Evolutionary conservation across 2,329 filamentous ascomycete genomes (phyloP).

Genomic region (Cadophora gregata): DNA sequence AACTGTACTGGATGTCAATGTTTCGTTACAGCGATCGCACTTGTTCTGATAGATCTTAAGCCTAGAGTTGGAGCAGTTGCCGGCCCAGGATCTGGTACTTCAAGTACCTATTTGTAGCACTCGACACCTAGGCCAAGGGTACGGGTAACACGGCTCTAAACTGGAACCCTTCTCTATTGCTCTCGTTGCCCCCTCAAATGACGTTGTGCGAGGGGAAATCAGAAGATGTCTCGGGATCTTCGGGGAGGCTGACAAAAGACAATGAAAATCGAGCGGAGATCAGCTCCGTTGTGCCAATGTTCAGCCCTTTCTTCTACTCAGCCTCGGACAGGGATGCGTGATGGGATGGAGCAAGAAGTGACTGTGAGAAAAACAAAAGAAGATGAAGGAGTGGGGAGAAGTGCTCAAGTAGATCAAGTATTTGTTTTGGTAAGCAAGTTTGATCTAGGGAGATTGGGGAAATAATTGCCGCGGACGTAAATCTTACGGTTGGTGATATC

Average conservation of each 20-base stretch:
- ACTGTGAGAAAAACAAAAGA: background rate
- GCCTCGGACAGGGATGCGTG: background rate
- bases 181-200: background rate
- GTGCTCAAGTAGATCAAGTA: background rate
- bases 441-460: background rate
- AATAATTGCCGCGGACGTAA: background rate
- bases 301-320: background rate
- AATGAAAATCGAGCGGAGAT: slow-evolving; percentile 20
- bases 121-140: background rate
- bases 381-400: background rate
- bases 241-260: slow-evolving; percentile 26
- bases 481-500: background rate
- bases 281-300: background rate
- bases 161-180: background rate
- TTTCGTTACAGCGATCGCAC: background rate
- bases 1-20: background rate
- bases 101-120: slow-evolving; percentile 8
- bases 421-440: background rate
- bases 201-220: background rate
- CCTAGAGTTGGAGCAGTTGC: too few species aligned
- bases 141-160: slow-evolving; percentile 10
- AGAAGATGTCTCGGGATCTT: slow-evolving; percentile 19
- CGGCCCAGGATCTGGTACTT: background rate
- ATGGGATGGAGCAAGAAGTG: background rate
- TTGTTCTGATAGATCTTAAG: background rate